Evolutionary conservation across 768 basidiomycete genomes (phyloP).

Genomic region (Tricholoma terreum): DNA sequence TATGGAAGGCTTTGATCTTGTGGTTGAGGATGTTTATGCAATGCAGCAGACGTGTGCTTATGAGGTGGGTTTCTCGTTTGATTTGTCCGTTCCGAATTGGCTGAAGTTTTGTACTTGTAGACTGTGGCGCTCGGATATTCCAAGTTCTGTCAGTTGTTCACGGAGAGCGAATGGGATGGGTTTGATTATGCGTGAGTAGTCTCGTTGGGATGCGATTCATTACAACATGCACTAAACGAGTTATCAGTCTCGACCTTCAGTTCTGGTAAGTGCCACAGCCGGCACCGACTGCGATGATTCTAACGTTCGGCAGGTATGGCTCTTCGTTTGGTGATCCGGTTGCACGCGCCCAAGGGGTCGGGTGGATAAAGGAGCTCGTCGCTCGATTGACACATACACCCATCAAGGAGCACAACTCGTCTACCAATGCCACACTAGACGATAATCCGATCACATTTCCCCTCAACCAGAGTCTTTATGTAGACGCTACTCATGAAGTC

Average conservation of each 20-base stretch:
- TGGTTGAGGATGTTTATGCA: slow-evolving; percentile 65
- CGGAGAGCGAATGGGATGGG: slow-evolving; percentile 89
- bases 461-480: slow-evolving; percentile 68
- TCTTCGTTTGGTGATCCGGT: slow-evolving; percentile 82
- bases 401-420: slow-evolving; percentile 68
- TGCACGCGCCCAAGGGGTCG: slow-evolving; percentile 71
- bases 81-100: background rate
- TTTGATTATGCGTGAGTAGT: slow-evolving; percentile 76
- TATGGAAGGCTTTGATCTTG: slow-evolving; percentile 59
- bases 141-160: slow-evolving; percentile 88
- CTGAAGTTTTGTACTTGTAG: slow-evolving; percentile 30
- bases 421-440: slow-evolving; percentile 81
- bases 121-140: slow-evolving; percentile 92
- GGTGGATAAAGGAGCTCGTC: slow-evolving; percentile 80
- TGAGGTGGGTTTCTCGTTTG: slow-evolving; percentile 50
- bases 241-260: slow-evolving; percentile 52
- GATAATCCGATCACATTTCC: slow-evolving; percentile 69
- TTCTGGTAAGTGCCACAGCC: slow-evolving; percentile 47
- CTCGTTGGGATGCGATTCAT: background rate
- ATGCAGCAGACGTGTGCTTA: slow-evolving; percentile 86
- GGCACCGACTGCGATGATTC: background rate
- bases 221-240: background rate
- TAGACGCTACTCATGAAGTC: slow-evolving; percentile 92
- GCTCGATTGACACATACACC: slow-evolving; percentile 78
- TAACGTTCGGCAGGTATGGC: slow-evolving; percentile 48